phyloP scores from a whole-genome alignment of 2,329 filamentous ascomycete genomes.

The Ophiostoma ulmi region DNA sequence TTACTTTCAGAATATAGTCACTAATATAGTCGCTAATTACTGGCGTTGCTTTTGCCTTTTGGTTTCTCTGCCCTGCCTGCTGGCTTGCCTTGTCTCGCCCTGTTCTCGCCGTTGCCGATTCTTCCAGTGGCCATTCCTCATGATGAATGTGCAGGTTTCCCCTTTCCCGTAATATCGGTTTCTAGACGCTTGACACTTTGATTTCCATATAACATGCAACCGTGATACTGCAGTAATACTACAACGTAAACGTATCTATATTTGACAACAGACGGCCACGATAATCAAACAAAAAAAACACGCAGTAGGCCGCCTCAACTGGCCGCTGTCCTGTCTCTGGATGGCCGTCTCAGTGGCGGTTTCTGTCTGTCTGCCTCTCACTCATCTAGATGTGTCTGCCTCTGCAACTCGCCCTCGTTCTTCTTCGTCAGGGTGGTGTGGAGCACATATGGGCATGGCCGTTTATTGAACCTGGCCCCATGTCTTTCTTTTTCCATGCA shows the following conservation, averaged over 20 bases:
- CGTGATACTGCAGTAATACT: not conserved
- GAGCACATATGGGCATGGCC: not conserved
- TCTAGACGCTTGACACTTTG: not conserved
- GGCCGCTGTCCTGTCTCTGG: slow-evolving; percentile 10
- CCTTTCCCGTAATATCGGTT: not conserved
- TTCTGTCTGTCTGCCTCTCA: slow-evolving; percentile 5
- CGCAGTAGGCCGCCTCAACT: slow-evolving; percentile 1
- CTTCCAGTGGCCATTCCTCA: not conserved
- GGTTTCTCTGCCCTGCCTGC: not conserved
- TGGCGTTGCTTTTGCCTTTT: not conserved
- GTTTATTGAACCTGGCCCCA: slow-evolving; percentile 19
- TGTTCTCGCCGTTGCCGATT: slow-evolving; percentile 11
- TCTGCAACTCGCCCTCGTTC: not conserved
- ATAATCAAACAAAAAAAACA: not conserved
- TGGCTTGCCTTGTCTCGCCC: slow-evolving; percentile 3
- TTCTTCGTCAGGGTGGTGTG: not conserved
- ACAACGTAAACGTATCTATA: not conserved
- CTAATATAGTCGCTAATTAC: not conserved
- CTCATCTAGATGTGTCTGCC: not conserved
- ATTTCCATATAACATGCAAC: not conserved
- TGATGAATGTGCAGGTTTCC: not conserved
- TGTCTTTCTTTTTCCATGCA: slow-evolving; percentile 18
- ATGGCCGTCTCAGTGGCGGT: not conserved
- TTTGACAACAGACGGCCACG: slow-evolving; percentile 1
- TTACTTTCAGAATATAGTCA: not conserved